Conservation (phyloP, 495 filamentous ascomycete genomes). For the Achaetomiella virescens region DNA sequence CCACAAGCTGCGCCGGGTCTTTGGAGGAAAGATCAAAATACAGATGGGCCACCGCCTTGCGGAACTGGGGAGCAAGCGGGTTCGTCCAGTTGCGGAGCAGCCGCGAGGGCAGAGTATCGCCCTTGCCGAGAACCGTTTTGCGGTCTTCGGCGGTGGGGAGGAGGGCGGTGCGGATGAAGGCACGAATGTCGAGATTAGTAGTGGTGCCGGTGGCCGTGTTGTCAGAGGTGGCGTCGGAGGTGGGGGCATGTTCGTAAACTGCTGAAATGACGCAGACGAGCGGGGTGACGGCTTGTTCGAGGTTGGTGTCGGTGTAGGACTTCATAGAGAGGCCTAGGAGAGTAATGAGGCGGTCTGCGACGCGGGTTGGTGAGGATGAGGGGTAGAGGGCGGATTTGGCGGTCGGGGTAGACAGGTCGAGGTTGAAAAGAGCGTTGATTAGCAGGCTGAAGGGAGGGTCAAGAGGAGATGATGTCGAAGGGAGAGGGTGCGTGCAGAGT, state of each 20-base stretch:
- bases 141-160: constrained; percentile 77
- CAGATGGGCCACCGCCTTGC: constrained; percentile 68
- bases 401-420: constrained; percentile 52
- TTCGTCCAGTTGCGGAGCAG: constrained; percentile 77
- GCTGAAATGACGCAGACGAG: constrained; percentile 65
- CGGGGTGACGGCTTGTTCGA: constrained; percentile 64
- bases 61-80: constrained; percentile 58
- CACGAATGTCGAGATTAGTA: constrained; percentile 34
- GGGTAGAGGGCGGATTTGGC: constrained; percentile 57
- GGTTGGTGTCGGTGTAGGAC: constrained; percentile 53
- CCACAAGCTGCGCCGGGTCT: constrained; percentile 63
- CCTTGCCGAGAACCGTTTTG: constrained; percentile 68
- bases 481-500: constrained; percentile 42
- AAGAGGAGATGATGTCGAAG: constrained; percentile 32
- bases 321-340: constrained; percentile 64
- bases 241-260: constrained; percentile 67
- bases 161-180: constrained; percentile 59
- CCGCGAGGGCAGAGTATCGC: constrained; percentile 65
- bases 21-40: constrained; percentile 82
- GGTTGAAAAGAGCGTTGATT: constrained; percentile 73
- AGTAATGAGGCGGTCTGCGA: constrained; percentile 63
- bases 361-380: constrained; percentile 49
- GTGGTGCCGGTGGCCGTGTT: background rate
- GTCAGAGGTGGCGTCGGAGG: constrained; percentile 18
- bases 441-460: constrained; percentile 49